Evolutionary conservation across 345 rosid genomes (phyloP).

Genomic region (Psidium friedrichsthalianum): DNA sequence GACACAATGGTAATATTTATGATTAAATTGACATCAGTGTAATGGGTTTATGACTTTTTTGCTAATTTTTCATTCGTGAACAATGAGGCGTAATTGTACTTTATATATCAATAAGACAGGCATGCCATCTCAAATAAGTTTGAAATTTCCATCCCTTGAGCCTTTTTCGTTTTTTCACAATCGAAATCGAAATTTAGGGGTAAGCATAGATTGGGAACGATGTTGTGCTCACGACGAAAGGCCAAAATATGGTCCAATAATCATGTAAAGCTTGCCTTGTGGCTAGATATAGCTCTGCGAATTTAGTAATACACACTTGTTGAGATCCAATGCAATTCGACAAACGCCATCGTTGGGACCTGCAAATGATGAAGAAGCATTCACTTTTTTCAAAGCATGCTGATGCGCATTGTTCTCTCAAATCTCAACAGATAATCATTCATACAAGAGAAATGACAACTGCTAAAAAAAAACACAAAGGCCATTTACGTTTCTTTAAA

Average conservation of each 20-base stretch:
- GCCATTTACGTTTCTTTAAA: background rate
- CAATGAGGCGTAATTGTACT: background rate
- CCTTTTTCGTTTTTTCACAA: fast-evolving
- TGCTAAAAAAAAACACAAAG: background rate
- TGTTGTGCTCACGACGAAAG: background rate
- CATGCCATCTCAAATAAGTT: background rate
- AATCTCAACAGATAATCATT: background rate
- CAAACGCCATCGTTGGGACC: background rate
- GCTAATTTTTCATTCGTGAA: too few relatives aligned
- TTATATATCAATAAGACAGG: background rate
- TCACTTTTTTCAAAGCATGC: background rate
- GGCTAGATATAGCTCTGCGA: background rate
- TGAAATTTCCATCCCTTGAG: background rate
- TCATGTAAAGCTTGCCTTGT: background rate
- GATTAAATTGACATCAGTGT: too few relatives aligned
- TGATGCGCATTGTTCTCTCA: background rate
- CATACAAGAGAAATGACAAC: background rate
- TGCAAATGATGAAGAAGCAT: background rate
- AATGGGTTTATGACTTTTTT: too few relatives aligned
- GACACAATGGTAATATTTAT: too few relatives aligned
- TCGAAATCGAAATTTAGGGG: background rate
- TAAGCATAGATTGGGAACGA: background rate
- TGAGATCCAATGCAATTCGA: background rate
- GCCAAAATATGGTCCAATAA: background rate
- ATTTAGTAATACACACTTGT: background rate